phyloP scores from a whole-genome alignment of 2,329 filamentous ascomycete genomes.

The Calonectria hongkongensis region DNA sequence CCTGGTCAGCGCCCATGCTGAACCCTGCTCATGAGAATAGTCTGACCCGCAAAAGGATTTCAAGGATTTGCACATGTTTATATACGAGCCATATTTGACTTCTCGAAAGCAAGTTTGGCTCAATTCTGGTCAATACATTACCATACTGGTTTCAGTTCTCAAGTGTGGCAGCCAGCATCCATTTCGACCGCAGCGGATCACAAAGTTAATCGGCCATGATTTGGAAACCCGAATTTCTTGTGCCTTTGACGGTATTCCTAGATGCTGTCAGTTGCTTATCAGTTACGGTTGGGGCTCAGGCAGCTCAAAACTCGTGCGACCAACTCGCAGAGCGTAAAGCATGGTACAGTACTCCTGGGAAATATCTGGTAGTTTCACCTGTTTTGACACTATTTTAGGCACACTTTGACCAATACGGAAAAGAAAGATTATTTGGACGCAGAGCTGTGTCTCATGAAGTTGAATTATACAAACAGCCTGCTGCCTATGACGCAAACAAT shows the following conservation, averaged over 20 bases:
- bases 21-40: not conserved
- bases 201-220: not conserved
- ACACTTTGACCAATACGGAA: constrained; percentile 3
- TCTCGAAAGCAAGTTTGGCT: not conserved
- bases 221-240: not conserved
- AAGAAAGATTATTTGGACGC: not conserved
- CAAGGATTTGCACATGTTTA: not conserved
- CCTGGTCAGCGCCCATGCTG: not conserved
- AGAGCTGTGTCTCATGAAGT: constrained; percentile 12
- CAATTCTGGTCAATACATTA: not conserved
- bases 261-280: not conserved
- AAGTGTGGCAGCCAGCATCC: not conserved
- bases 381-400: not conserved
- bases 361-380: not conserved
- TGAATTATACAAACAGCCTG: not conserved
- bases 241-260: not conserved
- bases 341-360: not conserved
- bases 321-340: not conserved
- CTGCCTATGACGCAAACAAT: constrained; percentile 4
- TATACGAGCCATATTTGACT: not conserved
- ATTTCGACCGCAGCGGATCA: not conserved
- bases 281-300: not conserved
- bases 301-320: not conserved
- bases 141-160: not conserved
- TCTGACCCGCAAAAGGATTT: not conserved